Base-by-base conservation (phyloP, 2,329 filamentous ascomycete genomes). In the Coleophoma cylindrospora region DNA sequence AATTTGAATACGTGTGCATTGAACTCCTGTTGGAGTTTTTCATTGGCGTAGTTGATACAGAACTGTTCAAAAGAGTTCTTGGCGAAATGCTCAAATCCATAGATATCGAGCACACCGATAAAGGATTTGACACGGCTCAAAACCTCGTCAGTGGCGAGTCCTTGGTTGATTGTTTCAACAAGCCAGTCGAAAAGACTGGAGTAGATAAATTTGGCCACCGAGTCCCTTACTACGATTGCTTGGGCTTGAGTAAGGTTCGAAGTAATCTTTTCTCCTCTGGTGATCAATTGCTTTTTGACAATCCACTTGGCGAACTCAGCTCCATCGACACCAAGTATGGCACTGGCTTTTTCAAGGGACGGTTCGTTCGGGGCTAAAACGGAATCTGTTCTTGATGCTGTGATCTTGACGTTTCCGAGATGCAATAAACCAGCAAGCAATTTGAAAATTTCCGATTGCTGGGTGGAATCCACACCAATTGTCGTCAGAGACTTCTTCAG, bases 41-140 rank as follows among this genome's bases (percentile, higher is more conserved):
- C 94, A 70, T 99, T 99, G 71, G 94, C 94, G 65, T 99, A 99
- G 72, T 99, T 99, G 80, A 99, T 99, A 73, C 94, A 99, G 71
- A 99, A 99, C 69, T 99, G 94, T 69, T 99, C 94, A 63, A 99
- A 99, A 1, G 94, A 99, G 74, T 99, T 99, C 77, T 96, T 97
- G 55, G 94, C 92, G 65, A 99, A 99, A 71, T 97, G 94, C 70
- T 99, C 94, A 65, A 99, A 99, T 56, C 92, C 92, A 70, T 97
- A 97, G 60, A 99, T 99, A 89, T 99, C 94, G 57, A 99, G 81
- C 44, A 99, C 94, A 69, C 94, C 94, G 62, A 99, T 99, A 70
- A 99, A 99, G 2, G 89, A 92, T 49, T 76, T 81, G 50, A 95
- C 90, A 38, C 89, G 83, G 61, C 79, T 84, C 47, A 97, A 70